Evolutionary conservation across 2,329 filamentous ascomycete species (phyloP), one percentile per base, ranked within the genome.

Genomic region (Fusarium goolgardi): DNA sequence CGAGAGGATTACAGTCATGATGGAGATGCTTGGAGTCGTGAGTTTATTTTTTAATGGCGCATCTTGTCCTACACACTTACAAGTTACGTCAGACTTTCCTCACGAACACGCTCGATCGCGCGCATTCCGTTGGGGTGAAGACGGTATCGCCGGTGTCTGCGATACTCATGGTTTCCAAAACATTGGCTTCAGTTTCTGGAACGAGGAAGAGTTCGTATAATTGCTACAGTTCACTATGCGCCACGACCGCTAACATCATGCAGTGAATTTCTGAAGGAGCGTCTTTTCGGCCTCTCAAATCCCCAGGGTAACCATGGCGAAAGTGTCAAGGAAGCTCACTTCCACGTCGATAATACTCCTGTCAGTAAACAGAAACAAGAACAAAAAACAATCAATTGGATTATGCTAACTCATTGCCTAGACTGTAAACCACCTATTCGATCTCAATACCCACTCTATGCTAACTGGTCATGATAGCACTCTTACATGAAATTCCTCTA

Each of bases 401-500:
- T 52, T 40, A 35, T 59, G 59, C 69, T 75, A 70, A 80, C 73
- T 13, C 40, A 23, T 54, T 18, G 5, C 41, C 29, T 69, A 85
- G 83, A 84, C 83, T 74, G 82, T 85, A 81, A 75, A 78, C 18
- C 59, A 44, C 40, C 55, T 21, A 27, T 37, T 32, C 20, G 6
- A 23, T 13, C 20, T 18, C 18, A 23, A 45, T 37, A 51, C 35
- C 5, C 31, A 39, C 51, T 43, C 21, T 32, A 32, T 62, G 40
- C 64, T 68, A 59, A 74, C 65, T 47, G 25, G 43, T 49, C 52
- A 55, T 50, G 47, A 41, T 78, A 94, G 92, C 94, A 97, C 80
- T 97, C 95, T 29, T 98, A 98, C 83, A 98, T 98, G 95, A 98
- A 98, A 80, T 96, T 90, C 76, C 90, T 98, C 71, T 98, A 98